A percentile compares a stretch with the other conserved stretches of the same genome.
These are phyloP conservation scores for Hirschioporus abietinus DNA, from an alignment of 768 basidiomycete species.

Conservation along the genomic window DNA sequence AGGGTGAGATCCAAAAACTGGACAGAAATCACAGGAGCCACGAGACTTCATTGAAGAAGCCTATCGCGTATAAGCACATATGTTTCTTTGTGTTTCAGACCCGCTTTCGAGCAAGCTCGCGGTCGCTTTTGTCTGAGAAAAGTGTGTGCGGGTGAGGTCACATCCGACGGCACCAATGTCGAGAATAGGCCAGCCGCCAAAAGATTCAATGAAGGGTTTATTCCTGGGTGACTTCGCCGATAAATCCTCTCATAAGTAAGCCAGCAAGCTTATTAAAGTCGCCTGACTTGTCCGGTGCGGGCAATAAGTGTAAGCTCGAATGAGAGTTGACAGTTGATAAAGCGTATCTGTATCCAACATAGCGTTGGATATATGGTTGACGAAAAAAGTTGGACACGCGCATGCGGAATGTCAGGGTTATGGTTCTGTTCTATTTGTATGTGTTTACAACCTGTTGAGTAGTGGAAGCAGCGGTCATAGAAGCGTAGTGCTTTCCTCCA, in stretches of 20 bases:
- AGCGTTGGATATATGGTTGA: neutral
- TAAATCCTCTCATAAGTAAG: too few species aligned
- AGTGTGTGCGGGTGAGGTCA: neutral
- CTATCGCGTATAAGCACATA: neutral
- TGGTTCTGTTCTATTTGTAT: slow-evolving; percentile 4
- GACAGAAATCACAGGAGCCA: neutral
- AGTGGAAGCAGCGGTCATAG: neutral
- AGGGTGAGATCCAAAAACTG: neutral
- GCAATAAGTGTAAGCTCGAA: neutral
- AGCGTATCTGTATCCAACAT: neutral
- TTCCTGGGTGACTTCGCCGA: neutral
- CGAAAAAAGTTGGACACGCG: too few species aligned
- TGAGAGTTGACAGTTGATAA: neutral
- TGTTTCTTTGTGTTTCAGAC: neutral
- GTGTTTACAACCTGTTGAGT: slow-evolving; percentile 2
- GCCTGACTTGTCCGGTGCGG: neutral
- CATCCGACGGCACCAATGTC: neutral
- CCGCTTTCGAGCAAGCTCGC: neutral
- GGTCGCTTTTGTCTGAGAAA: neutral
- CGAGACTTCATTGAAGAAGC: neutral
- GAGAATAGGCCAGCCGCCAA: neutral
- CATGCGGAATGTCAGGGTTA: slow-evolving; percentile 1
- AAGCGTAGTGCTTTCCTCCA: slow-evolving; percentile 1
- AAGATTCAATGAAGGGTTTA: too few species aligned
- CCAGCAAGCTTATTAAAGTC: too few species aligned